Conservation (phyloP, 2,329 filamentous ascomycete genomes). For the Amylocarpus encephaloides region DNA sequence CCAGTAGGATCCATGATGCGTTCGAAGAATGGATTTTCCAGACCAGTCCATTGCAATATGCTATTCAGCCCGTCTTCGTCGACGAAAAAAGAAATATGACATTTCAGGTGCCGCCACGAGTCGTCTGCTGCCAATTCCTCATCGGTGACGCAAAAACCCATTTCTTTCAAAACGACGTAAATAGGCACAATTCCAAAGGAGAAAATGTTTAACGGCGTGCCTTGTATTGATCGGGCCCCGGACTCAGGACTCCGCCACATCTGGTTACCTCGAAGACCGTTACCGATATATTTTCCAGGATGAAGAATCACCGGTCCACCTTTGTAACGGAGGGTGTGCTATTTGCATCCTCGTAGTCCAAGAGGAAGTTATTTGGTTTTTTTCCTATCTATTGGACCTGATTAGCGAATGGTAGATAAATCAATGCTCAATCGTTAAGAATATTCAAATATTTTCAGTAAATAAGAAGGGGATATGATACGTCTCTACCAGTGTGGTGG, state of each 20-base stretch:
- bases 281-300: constrained; percentile 32
- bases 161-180: constrained; percentile 37
- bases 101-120: constrained; percentile 34
- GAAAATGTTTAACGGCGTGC: constrained; percentile 39
- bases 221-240: constrained; percentile 34
- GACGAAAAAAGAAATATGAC: constrained; percentile 43
- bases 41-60: constrained; percentile 37
- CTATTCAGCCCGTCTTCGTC: constrained; percentile 37
- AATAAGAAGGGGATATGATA: not conserved
- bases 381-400: constrained; percentile 34
- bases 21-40: constrained; percentile 35
- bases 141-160: constrained; percentile 34
- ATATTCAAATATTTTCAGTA: not conserved
- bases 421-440: not conserved
- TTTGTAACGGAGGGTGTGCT: constrained; percentile 22
- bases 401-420: not conserved
- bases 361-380: constrained; percentile 40
- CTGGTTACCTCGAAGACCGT: constrained; percentile 37
- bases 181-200: constrained; percentile 42
- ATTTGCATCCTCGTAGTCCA: constrained; percentile 31
- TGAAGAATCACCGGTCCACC: constrained; percentile 37
- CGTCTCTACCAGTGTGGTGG: constrained; percentile 30
- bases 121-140: constrained; percentile 12
- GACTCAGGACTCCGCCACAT: constrained; percentile 42
- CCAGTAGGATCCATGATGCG: constrained; percentile 35